phyloP scores from a whole-genome alignment of 75 land plant species.

The Isoetes taiwanensis region DNA sequence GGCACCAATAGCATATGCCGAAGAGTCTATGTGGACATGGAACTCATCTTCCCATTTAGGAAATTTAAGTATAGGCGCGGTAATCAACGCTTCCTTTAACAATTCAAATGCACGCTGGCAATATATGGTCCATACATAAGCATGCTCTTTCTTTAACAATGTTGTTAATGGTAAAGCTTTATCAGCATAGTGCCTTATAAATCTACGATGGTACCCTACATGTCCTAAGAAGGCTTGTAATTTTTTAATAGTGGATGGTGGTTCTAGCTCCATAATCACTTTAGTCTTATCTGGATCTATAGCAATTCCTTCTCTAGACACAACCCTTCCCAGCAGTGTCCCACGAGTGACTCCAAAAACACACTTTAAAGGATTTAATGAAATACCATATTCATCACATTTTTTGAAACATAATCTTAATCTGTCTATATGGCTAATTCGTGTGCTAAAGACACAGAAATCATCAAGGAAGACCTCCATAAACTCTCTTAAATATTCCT shows the following conservation, averaged over 20 bases:
- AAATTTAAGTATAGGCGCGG: no score
- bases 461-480: no score
- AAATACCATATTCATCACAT: neutral
- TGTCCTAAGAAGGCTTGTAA: conserved; percentile 15
- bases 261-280: conserved; percentile 5
- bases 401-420: conserved; percentile 1
- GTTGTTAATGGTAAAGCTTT: conserved; percentile 11
- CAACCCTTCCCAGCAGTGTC: conserved; percentile 8
- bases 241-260: neutral
- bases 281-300: conserved; percentile 10
- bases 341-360: neutral
- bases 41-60: no score
- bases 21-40: no score
- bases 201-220: conserved; percentile 9
- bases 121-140: neutral
- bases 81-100: no score
- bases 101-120: no score
- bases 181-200: conserved; percentile 5
- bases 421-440: no score
- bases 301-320: conserved; percentile 6
- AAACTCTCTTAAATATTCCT: no score
- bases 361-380: neutral
- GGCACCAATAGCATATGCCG: conserved; percentile 6
- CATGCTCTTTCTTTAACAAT: conserved; percentile 10
- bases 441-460: no score